A percentile compares a stretch with the other conserved stretches of the same genome.
Evolutionary conservation across 2,329 filamentous ascomycete genomes (phyloP).

Genomic region (Xylaria multiplex): DNA sequence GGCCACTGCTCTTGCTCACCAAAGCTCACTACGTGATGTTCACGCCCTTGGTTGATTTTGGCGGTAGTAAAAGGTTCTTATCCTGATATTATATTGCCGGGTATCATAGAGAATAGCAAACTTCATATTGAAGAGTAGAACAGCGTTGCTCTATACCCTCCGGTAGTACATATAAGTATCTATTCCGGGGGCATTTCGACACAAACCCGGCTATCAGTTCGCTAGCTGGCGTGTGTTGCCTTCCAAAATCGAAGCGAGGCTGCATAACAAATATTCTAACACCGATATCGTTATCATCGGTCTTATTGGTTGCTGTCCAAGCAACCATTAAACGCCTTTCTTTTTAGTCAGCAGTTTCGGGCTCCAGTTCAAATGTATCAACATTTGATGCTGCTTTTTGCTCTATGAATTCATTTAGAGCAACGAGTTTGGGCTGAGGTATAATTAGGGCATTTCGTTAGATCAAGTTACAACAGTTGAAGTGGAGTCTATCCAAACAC

Average conservation of each 20-base stretch:
- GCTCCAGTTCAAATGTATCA: not conserved
- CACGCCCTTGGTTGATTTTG: not conserved
- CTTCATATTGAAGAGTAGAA: not conserved
- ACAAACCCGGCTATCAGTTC: not conserved
- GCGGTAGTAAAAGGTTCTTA: not conserved
- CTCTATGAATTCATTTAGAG: not conserved
- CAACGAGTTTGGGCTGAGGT: not conserved
- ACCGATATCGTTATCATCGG: not conserved
- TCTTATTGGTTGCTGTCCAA: not conserved
- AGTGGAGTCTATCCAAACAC: not conserved
- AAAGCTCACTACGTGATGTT: not conserved
- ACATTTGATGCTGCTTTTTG: constrained; percentile 1
- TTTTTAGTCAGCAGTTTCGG: not conserved
- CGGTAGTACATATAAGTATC: not conserved
- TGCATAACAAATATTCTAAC: not conserved
- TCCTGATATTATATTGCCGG: constrained; percentile 11
- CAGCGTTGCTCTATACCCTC: not conserved
- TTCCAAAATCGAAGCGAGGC: not conserved
- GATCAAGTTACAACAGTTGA: not conserved
- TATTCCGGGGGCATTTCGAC: not conserved
- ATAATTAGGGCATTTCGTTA: not conserved
- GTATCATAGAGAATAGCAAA: constrained; percentile 12
- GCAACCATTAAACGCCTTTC: not conserved
- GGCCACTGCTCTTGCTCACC: not conserved
- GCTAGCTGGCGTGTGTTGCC: not conserved